phyloP scores from a whole-genome alignment of 345 rosid species.

The Populus davidiana region DNA sequence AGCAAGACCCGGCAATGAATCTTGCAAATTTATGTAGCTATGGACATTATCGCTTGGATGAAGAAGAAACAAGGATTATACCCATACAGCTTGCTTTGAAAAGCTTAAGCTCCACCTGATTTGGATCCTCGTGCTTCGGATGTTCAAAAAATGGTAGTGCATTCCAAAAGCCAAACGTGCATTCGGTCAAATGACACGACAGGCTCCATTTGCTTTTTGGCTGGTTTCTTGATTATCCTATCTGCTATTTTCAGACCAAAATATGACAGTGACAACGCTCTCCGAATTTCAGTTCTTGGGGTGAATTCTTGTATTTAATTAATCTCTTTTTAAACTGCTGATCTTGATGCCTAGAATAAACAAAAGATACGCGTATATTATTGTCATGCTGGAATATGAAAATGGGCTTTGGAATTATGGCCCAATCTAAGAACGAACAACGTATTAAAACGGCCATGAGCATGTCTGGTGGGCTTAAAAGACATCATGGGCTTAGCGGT shows the following conservation, averaged over 20 bases:
- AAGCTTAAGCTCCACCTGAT: neutral
- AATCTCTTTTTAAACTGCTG: too few species aligned
- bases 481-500: too few species aligned
- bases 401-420: too few species aligned
- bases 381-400: too few species aligned
- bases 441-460: too few species aligned
- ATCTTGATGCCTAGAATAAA: too few species aligned
- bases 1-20: neutral
- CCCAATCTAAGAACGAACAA: too few species aligned
- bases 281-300: neutral
- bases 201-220: neutral
- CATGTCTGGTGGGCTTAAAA: too few species aligned
- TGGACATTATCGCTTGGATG: neutral
- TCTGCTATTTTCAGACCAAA: neutral
- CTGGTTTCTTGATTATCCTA: neutral
- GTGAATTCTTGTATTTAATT: too few species aligned
- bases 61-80: neutral
- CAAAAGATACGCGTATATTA: too few species aligned
- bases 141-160: neutral
- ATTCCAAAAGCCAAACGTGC: neutral
- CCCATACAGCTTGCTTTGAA: neutral
- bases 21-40: neutral
- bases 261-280: neutral
- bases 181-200: neutral
- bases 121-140: neutral